Base-by-base conservation (phyloP, 345 rosid genomes). In the Rhodamnia rubescens region DNA sequence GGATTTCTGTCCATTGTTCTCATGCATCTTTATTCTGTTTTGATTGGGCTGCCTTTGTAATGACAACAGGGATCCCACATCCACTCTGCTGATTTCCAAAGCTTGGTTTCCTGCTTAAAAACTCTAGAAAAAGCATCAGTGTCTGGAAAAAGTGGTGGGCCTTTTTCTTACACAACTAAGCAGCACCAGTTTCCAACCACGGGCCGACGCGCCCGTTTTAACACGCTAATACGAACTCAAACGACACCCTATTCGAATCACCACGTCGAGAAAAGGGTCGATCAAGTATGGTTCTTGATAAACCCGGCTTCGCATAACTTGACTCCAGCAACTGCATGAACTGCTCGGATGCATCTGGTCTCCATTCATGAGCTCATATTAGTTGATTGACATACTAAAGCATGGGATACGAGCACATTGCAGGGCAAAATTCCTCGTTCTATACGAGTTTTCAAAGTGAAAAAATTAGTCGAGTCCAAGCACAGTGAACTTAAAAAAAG, bases 11-110 rank as follows among this genome's bases (percentile, higher is more conserved):
- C 83, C 83, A 49, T 82, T 51, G 78, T 69, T 69, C 47, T 56
- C 6, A 6, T 32, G 26, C 21, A 55, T 74, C 85, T 84, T 87
- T 61, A 85, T 83, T 87, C 84, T 32, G 52, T 29, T 74, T 84
- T 86, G 85, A 86, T 87, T 32, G 86, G 64, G 84, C 8, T 74
- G 84, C 80, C 89, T 59, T 85, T 7, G 87, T 86, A 86, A 89
- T 89, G 92, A 87, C 92, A 86, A 81, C 86, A 85, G 87, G 88
- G 90, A 87, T 85, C 55, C 87, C 57, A 85, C 29, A 85, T 86
- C 83, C 84, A 61, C 58, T 53, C 69, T 50, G 78, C 78, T 69
- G 78, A 32, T 69, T 69, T 69, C 78, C 78, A 69, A 0, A 18
- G 78, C 78, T 40, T 18, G 44, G 78, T 69, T 69, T 69, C 44